These are phyloP conservation scores for Ogataea nonfermentans DNA, from an alignment of 805 yeast genomes.

Conservation along the genomic window DNA sequence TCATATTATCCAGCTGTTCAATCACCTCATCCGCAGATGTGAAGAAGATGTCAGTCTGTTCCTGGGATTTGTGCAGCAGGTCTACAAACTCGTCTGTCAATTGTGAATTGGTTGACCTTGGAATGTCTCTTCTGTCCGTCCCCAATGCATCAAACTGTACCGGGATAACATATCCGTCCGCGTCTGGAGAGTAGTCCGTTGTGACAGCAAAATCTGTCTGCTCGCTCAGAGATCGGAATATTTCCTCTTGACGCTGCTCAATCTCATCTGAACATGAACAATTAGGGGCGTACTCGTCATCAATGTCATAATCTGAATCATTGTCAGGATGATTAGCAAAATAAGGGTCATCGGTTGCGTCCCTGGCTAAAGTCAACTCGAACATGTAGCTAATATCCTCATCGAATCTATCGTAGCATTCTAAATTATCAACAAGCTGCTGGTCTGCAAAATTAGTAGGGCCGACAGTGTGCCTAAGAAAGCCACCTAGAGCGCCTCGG, in stretches of 20 bases:
- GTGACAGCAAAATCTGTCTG: neutral
- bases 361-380: constrained; percentile 31
- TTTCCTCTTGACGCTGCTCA: constrained; percentile 17
- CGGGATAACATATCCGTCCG: constrained; percentile 14
- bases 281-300: constrained; percentile 35
- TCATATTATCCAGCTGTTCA: constrained; percentile 27
- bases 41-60: constrained; percentile 23
- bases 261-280: constrained; percentile 36
- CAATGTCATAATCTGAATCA: constrained; percentile 19
- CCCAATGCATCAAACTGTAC: constrained; percentile 58
- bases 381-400: constrained; percentile 48
- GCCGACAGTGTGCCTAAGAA: neutral
- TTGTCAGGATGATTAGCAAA: constrained; percentile 24
- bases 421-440: constrained; percentile 29
- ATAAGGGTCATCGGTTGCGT: constrained; percentile 28
- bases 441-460: neutral
- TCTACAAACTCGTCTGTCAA: constrained; percentile 29
- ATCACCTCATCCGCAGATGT: constrained; percentile 30
- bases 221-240: neutral
- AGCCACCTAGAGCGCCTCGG: constrained; percentile 49
- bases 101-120: constrained; percentile 53
- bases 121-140: constrained; percentile 71
- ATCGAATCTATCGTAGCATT: constrained; percentile 59
- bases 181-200: constrained; percentile 17
- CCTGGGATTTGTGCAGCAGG: constrained; percentile 24